These are phyloP conservation scores for Tylopilus rubrobrunneus DNA, from an alignment of 768 basidiomycete genomes.

Conservation along the genomic window DNA sequence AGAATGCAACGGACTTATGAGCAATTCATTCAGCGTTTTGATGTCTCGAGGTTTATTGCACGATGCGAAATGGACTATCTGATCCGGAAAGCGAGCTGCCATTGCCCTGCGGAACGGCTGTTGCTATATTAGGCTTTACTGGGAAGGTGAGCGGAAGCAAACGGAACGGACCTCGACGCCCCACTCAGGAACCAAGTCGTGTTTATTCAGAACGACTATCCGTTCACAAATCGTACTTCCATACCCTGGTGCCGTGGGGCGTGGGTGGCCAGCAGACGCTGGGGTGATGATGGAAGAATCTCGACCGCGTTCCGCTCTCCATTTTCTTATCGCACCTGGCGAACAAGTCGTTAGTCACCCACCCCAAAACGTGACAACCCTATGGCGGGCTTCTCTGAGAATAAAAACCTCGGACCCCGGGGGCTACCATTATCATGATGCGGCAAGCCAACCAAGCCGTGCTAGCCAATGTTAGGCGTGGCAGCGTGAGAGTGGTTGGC, in stretches of 20 bases:
- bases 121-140: constrained; percentile 10
- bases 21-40: constrained; percentile 55
- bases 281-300: constrained; percentile 40
- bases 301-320: constrained; percentile 67
- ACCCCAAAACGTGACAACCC: constrained; percentile 10
- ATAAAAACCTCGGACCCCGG: constrained; percentile 8
- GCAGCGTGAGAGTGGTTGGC: constrained; percentile 20
- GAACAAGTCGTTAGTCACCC: constrained; percentile 19
- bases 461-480: constrained; percentile 12
- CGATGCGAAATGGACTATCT: constrained; percentile 66
- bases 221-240: constrained; percentile 60
- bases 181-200: constrained; percentile 86
- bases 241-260: constrained; percentile 15
- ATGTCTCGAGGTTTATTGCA: constrained; percentile 67
- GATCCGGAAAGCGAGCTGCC: constrained; percentile 65
- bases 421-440: constrained; percentile 11
- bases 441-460: constrained; percentile 1
- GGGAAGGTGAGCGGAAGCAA: constrained; percentile 2
- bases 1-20: constrained; percentile 62
- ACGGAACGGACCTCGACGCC: constrained; percentile 66
- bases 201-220: constrained; percentile 89
- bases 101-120: constrained; percentile 76
- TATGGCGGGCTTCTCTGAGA: constrained; percentile 7
- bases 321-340: constrained; percentile 61
- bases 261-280: constrained; percentile 25